Base-by-base conservation (phyloP, 2,329 filamentous ascomycete species). In the Kalmusia sp. region DNA sequence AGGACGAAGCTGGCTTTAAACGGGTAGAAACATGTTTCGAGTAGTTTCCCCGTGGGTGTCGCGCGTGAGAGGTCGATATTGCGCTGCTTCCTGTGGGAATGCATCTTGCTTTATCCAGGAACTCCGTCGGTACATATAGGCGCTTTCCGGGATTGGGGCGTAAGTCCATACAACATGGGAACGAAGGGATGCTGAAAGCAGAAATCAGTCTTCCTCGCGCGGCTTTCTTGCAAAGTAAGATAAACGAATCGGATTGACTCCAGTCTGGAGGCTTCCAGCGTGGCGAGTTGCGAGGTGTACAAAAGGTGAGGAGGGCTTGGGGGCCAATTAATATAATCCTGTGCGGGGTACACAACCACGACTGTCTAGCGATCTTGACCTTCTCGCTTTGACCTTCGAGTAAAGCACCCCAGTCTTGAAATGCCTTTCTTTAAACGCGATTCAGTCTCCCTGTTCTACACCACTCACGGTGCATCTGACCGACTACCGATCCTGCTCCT, bases 401-500 rank as follows among this genome's bases (percentile, higher is more conserved):
- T 27, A 22, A 1, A 27, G 38, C 24, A 30, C 19, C 22, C 38
- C 6, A 8, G 27, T 31, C n/a, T 21, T 2, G 17, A 47, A 33
- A 59, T 59, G 56, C 56, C 56, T 8, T 59, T 39, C 39, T 53
- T 57, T 34, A 17, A 41, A 4, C 45, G 49, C 49, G 27, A 39
- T n/a, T 17, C 39, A n/a, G 34, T 57, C 6, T 37, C 31, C 14
- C 56, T 64, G 54, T 54, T 56, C 54, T 55, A 69, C 72, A 49
- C 87, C 87, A 47, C 72, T 67, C 25, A 54, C n/a, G 55, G 57
- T 14, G 12, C 22, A 35, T 7, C 22, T 21, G 38, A 77, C 92
- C 57, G 89, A 84, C 54, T 89, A 88, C 38, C 88, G 90, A 71
- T 91, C 92, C 68, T 95, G 90, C 75, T 93, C 92, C 73, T 88